Conservation (phyloP, 1,284 basidiomycete species). For the Ganoderma meredithae region DNA sequence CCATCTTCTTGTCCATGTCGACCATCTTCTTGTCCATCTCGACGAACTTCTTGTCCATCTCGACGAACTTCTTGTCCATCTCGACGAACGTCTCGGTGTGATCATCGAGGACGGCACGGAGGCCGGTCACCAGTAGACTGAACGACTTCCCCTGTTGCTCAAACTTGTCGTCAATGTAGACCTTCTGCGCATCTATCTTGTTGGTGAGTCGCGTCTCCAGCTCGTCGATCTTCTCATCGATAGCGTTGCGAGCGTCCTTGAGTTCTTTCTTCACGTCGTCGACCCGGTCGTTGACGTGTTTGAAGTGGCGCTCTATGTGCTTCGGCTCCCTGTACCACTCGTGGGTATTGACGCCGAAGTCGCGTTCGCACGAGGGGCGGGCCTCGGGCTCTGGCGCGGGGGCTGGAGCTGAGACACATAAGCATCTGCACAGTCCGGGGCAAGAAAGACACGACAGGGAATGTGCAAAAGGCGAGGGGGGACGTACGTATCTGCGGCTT, state of each 20-base stretch:
- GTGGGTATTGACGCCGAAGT: background rate
- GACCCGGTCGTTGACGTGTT: background rate
- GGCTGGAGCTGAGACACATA: background rate
- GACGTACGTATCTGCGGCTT: background rate
- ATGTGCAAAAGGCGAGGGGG: background rate
- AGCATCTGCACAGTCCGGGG: background rate
- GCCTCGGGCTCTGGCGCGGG: background rate
- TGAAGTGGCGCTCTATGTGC: background rate
- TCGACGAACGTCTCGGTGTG: background rate
- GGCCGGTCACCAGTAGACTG: background rate
- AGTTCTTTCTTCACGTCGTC: background rate
- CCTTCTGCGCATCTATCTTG: slow-evolving; percentile 1
- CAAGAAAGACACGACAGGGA: background rate
- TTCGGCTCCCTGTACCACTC: background rate
- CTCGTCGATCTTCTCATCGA: slow-evolving; percentile 5
- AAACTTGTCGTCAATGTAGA: background rate
- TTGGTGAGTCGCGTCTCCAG: background rate
- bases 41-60: background rate
- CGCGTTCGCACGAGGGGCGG: slow-evolving; percentile 1
- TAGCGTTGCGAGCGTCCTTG: background rate
- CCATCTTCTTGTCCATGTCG: no score
- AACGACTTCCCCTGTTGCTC: background rate
- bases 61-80: no score
- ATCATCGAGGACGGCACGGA: background rate
- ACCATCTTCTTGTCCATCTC: no score